Evolutionary conservation across 2,329 filamentous ascomycete genomes (phyloP).

Genomic region (Ophiosphaerella korrae): DNA sequence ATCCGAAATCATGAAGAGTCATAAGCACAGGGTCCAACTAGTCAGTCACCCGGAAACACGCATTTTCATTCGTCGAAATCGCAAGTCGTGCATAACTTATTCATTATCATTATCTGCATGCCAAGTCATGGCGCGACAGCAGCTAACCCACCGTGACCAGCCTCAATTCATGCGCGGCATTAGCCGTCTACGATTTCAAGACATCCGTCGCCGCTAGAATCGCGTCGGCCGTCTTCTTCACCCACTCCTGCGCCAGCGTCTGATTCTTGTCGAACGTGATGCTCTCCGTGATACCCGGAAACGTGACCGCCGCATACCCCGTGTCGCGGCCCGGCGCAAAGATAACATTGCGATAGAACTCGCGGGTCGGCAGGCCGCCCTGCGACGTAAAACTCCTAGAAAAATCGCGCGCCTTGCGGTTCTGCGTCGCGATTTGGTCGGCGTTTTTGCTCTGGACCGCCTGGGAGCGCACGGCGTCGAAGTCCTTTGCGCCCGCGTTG

Average conservation of each 20-base stretch:
- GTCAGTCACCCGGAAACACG: no score
- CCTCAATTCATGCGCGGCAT: neutral
- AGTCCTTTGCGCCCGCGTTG: conserved; percentile 31
- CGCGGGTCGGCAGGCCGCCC: conserved; percentile 52
- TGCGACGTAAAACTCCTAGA: conserved; percentile 53
- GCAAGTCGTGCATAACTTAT: no score
- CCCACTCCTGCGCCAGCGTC: conserved; percentile 40
- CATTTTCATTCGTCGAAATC: no score
- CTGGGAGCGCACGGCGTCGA: conserved; percentile 34
- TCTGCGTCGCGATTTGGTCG: conserved; percentile 44
- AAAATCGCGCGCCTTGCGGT: conserved; percentile 54
- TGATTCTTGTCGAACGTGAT: conserved; percentile 41
- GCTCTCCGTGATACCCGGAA: conserved; percentile 46
- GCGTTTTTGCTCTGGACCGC: conserved; percentile 36
- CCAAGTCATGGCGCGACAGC: neutral
- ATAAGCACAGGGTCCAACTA: no score
- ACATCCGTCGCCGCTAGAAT: conserved; percentile 42
- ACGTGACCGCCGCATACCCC: conserved; percentile 47
- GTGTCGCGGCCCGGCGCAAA: conserved; percentile 54
- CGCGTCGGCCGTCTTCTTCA: conserved; percentile 40
- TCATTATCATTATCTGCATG: no score
- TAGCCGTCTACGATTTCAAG: conserved; percentile 30
- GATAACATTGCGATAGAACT: conserved; percentile 54
- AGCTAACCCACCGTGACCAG: neutral
- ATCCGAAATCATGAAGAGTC: no score